Base-by-base conservation (phyloP, 2,329 filamentous ascomycete species). In the Endothia cerciana region DNA sequence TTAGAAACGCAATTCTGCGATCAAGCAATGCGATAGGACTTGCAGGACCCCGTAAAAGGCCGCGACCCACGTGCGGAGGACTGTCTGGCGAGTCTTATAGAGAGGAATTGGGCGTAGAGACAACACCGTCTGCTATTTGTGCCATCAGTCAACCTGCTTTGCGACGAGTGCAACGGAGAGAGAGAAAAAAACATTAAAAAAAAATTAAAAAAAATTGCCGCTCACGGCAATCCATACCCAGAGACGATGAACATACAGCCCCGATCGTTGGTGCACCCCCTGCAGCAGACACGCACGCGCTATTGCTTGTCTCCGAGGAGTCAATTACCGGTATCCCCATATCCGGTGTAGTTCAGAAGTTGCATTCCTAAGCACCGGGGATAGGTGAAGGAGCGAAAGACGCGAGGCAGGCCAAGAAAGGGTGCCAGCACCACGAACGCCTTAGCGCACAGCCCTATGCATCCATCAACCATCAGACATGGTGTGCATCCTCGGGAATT, bases 341-440 rank as follows among this genome's bases (percentile, higher is more conserved):
- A 13, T 25, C 45, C 25, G 4, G 45, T 11, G 45, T 49, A 22
- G n/a, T 49, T 6, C 19, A 25, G 8, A 19, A 49, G 22, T 4
- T 22, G 19, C 55, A 57, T 57, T 41, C 55, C 55, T 58, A 41
- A 41, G 55, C 55, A 41, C 19, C 55, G 55, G 55, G 36, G 2
- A 40, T 58, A 58, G 5, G 55, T n/a, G 36, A n/a, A 33, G 33
- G n/a, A 36, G 55, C 55, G 55, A 58, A 58, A 58, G 55, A 58
- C 55, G 55, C 55, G 55, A 58, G 36, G 17, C 33, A 25, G 13
- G n/a, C 17, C 28, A 6, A 19, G 15, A 55, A 38, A 17, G 55
- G 53, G 19, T 28, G 30, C 30, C 51, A 56, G 15, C 25, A 30
- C 25, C 22, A 3, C 10, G 19, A n/a, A 17, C 40, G 41, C 41